These are phyloP conservation scores for Calonectria multiphialidica DNA, from an alignment of 2,329 filamentous ascomycete genomes.

Conservation along the genomic window DNA sequence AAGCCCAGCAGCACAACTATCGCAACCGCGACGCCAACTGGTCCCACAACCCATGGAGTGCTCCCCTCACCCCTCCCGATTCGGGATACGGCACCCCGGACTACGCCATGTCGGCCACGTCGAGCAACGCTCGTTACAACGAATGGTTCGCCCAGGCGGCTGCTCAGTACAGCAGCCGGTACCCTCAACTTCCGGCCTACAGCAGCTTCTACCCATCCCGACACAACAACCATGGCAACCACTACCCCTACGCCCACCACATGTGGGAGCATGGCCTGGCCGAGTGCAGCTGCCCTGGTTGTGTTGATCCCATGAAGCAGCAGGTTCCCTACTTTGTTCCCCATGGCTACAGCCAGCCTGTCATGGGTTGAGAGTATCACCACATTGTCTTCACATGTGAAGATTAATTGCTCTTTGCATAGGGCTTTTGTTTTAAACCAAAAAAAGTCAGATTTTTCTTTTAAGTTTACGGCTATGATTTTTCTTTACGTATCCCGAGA, in stretches of 20 bases:
- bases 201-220: conserved; percentile 57
- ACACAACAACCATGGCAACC: conserved; percentile 54
- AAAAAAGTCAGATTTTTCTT: conserved; percentile 39
- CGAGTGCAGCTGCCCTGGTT: conserved; percentile 64
- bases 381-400: conserved; percentile 18
- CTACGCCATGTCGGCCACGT: conserved; percentile 66
- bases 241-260: conserved; percentile 60
- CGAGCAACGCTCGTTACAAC: conserved; percentile 67
- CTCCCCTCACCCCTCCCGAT: conserved; percentile 69
- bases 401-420: conserved; percentile 35
- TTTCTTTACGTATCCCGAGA: conserved; percentile 46
- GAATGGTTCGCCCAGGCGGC: conserved; percentile 67
- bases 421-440: conserved; percentile 37
- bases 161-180: conserved; percentile 58
- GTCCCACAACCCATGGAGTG: conserved; percentile 59
- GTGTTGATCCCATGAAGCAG: conserved; percentile 61
- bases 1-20: conserved; percentile 55
- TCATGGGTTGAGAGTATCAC: conserved; percentile 60
- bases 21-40: conserved; percentile 60
- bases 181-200: conserved; percentile 56
- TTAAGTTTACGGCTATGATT: conserved; percentile 49
- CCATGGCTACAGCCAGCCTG: conserved; percentile 65
- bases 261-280: conserved; percentile 64
- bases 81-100: conserved; percentile 73
- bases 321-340: conserved; percentile 61